These are phyloP conservation scores for Leucosporidium scottii DNA, from an alignment of 768 basidiomycete species.

Conservation along the genomic window DNA sequence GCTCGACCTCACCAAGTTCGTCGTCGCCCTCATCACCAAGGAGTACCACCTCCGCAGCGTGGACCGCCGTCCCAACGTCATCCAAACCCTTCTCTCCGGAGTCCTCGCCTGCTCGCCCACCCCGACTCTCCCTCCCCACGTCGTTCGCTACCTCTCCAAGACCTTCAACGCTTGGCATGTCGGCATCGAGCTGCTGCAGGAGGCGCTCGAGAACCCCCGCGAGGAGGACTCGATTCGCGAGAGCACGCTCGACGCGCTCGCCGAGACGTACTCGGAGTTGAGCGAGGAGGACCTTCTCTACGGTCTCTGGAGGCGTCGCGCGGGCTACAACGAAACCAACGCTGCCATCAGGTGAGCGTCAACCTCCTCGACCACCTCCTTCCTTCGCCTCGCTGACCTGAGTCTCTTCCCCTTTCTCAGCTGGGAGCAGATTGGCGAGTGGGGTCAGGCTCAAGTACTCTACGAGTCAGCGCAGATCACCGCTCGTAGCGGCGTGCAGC, in stretches of 20 bases:
- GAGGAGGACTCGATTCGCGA: constrained; percentile 71
- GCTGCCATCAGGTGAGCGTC: constrained; percentile 40
- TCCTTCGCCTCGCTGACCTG: neutral
- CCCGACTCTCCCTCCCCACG: constrained; percentile 72
- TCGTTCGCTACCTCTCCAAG: constrained; percentile 92
- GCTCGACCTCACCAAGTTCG: constrained; percentile 74
- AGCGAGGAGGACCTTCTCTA: constrained; percentile 97
- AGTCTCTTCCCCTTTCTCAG: constrained; percentile 58
- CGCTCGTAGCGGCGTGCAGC: constrained; percentile 68
- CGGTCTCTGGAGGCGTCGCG: constrained; percentile 86
- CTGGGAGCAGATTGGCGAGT: constrained; percentile 88
- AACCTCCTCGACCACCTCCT: neutral
- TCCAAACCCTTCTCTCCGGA: constrained; percentile 81
- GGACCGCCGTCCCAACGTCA: constrained; percentile 80
- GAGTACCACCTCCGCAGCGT: constrained; percentile 88
- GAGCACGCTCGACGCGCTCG: constrained; percentile 77
- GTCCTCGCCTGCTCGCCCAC: constrained; percentile 77
- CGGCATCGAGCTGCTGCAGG: constrained; percentile 73
- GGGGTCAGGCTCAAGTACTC: constrained; percentile 72
- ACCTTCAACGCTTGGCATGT: constrained; percentile 95
- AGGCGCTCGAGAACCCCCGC: constrained; percentile 57
- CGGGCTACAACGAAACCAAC: constrained; percentile 83
- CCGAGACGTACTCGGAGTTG: constrained; percentile 90
- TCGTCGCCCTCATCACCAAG: constrained; percentile 81
- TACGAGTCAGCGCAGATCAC: constrained; percentile 87